phyloP scores from a whole-genome alignment of 169 alveolate species.

The Plasmodium falciparum region DNA sequence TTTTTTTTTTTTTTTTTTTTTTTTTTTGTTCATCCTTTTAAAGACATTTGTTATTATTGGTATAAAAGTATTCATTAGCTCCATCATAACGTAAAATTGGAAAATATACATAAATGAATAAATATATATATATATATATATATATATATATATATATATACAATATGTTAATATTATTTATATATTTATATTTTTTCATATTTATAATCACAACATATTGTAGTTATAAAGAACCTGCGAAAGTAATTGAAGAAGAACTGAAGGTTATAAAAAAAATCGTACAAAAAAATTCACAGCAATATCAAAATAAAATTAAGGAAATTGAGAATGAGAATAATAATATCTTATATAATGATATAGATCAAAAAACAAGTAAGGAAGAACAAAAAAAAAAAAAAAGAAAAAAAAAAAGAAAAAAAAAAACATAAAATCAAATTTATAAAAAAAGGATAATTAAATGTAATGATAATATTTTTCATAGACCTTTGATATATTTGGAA shows the following conservation, averaged over 20 bases:
- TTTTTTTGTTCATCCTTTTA: constrained; percentile 14
- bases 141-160: not conserved
- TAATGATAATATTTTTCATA: too few relatives aligned
- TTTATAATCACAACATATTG: not conserved
- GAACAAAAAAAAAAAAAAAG: constrained; percentile 18
- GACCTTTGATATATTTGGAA: too few relatives aligned
- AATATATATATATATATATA: not conserved
- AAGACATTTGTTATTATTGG: constrained; percentile 26
- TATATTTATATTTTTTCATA: not conserved
- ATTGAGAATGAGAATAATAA: constrained; percentile 4
- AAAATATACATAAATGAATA: not conserved
- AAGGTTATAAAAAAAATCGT: constrained; percentile 43
- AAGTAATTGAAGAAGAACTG: constrained; percentile 63
- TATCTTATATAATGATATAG: constrained; percentile 8
- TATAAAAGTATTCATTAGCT: constrained; percentile 36
- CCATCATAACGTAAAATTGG: constrained; percentile 55
- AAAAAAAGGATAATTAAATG: too few relatives aligned
- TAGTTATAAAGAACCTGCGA: constrained; percentile 56
- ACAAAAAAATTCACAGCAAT: constrained; percentile 19
- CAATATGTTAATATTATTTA: too few relatives aligned
- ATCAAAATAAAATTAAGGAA: constrained; percentile 12
- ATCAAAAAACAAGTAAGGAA: constrained; percentile 33
- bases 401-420: constrained; percentile 2
- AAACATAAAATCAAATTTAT: not conserved
- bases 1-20: constrained; percentile 6